Evolutionary conservation across 148 eudicot species (phyloP), one percentile per base, ranked within the genome.

Genomic region (Arctostaphylos glauca): DNA sequence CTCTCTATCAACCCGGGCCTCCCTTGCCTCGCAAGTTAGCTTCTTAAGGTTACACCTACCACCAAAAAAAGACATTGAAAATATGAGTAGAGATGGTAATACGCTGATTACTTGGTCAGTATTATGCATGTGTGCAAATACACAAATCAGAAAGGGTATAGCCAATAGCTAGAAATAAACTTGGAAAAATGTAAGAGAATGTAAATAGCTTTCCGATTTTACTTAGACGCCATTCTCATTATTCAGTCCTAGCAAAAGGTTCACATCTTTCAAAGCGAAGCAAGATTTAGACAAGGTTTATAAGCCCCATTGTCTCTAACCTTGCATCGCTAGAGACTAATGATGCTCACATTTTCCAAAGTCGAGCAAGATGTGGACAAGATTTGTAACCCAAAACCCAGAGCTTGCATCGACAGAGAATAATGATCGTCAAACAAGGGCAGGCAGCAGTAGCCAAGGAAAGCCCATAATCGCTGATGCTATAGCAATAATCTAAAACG

Each of bases 391-490:
- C 64, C 95, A 71, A 14, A 25, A 79, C 90, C 8, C 92, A 86
- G 6, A 93, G 43, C 79, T 87, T 88, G 84, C 95, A 92, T 43
- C 52, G 18, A 49, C 15, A 25, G 59, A 91, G 90, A 83, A 91
- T 92, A 54, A 94, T 80, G 76, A 76, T 82, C 56, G 53, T 84
- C 86, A 92, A 74, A 14, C 44, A 82, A 46, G 90, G 85, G 80
- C 94, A 92, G 44, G 90, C 93, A 82, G 70, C 55, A 9, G 94
- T 90, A 59, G 89, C 83, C 38, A 77, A 86, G 70, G 86, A 87
- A 79, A 94, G 84, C 15, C 98, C 93, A 25, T 43, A 7, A 84
- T 91, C 91, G 1, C 91, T 88, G 83, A 94, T 86, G 43, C 78
- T 75, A 18, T 86, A 90, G 83, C 97, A 94, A 79, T 95, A 91